Evolutionary conservation across 2,329 filamentous ascomycete species (phyloP), one percentile per base, ranked within the genome.

Genomic region (Fusarium lateritium): DNA sequence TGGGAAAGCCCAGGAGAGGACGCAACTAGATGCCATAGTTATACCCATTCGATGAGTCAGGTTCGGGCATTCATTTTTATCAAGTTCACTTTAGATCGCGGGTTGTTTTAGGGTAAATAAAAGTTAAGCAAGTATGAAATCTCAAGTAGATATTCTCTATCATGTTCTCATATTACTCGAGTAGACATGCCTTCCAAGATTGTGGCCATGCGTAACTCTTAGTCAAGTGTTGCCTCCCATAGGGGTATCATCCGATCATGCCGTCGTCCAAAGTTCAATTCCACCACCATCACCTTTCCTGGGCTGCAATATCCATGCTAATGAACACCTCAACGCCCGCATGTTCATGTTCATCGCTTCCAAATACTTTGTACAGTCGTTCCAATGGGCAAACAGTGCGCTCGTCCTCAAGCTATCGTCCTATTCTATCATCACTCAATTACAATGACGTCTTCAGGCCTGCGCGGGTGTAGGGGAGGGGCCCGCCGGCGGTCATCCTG

Each of bases 1-100:
- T 85, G n/a, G 80, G 78, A 53, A 85, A 85, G 76, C 76, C 78
- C 17, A 75, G 71, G 66, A 75, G 76, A 69, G 77, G 78, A 56
- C 73, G 76, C 64, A 77, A 75, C 66, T 78, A 74, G 65, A 67
- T 62, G 65, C 62, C 70, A 65, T 66, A 67, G 57, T 72, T 75
- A 75, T 74, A 75, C 73, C 73, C 70, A 64, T 71, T 75, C 68
- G 58, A 73, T 62, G 62, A 54, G 71, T 72, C 59, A 73, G 63
- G 70, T 65, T 70, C 39, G 46, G 71, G 70, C 57, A 75, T 69
- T 60, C 60, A 61, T 70, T 61, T 72, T 62, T 61, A 65, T 34
- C n/a, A 34, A 59, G 50, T 66, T 56, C n/a, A 59, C 58, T 54
- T 68, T 70, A 65, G 59, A 67, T 74, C 56, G 50, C 46, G 54